A percentile compares a stretch with the other conserved stretches of the same genome.
phyloP scores from a whole-genome alignment of 352 stramenopile genomes.

The Globisporangium takayamanum region DNA sequence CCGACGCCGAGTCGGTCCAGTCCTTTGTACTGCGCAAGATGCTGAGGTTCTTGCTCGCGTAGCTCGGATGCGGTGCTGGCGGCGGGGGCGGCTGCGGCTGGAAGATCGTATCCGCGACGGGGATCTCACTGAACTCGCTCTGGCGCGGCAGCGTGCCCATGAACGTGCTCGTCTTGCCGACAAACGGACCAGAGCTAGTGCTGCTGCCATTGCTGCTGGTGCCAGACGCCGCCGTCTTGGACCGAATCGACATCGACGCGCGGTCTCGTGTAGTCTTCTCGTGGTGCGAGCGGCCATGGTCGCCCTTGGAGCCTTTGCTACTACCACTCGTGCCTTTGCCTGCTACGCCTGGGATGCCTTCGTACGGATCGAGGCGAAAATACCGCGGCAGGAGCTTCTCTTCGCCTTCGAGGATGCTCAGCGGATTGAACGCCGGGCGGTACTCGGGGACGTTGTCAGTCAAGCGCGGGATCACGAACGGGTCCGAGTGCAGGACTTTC shows the following conservation, averaged over 20 bases:
- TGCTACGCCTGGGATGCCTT: conserved; percentile 12
- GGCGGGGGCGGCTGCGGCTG: conserved; percentile 24
- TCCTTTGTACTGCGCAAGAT: conserved; percentile 2
- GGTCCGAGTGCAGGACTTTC: conserved; percentile 43
- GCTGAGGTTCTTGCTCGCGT: conserved; percentile 14
- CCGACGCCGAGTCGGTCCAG: not conserved
- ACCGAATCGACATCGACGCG: no score
- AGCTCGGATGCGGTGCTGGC: conserved; percentile 11
- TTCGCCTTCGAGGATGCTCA: conserved; percentile 62
- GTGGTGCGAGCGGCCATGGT: not conserved
- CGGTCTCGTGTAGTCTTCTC: no score
- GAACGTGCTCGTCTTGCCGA: conserved; percentile 39
- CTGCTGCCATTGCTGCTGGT: not conserved
- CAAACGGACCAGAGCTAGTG: not conserved
- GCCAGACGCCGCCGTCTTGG: not conserved
- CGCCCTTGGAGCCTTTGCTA: not conserved
- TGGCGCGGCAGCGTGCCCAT: conserved; percentile 56
- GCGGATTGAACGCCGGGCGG: conserved; percentile 56
- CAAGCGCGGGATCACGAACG: conserved; percentile 66
- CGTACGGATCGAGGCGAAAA: conserved; percentile 43
- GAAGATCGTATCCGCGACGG: conserved; percentile 43
- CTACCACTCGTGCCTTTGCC: conserved; percentile 1
- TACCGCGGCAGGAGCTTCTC: conserved; percentile 64
- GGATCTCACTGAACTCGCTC: conserved; percentile 42
- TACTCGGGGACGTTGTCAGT: conserved; percentile 73